A percentile compares a stretch with the other conserved stretches of the same genome.
These are phyloP conservation scores for Alternaria triticimaculans DNA, from an alignment of 2,329 filamentous ascomycete species.

Conservation along the genomic window DNA sequence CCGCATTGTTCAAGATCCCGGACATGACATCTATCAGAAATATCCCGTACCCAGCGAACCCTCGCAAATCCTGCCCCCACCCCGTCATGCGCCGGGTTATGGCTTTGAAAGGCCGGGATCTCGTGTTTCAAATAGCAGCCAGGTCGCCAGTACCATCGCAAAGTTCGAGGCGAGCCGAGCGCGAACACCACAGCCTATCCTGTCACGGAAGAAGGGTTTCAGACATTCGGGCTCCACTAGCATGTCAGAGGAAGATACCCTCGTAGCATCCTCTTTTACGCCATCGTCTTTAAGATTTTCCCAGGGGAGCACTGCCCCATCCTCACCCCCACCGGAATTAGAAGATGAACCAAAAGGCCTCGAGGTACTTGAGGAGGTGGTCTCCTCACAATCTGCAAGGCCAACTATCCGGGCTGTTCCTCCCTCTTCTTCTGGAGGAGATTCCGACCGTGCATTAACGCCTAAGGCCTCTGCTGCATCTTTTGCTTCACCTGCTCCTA, in stretches of 20 bases:
- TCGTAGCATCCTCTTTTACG: slow-evolving; percentile 46
- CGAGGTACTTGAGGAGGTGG: slow-evolving; percentile 45
- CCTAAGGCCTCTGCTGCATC: slow-evolving; percentile 46
- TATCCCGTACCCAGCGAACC: slow-evolving; percentile 49
- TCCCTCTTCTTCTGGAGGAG: slow-evolving; percentile 45
- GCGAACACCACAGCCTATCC: slow-evolving; percentile 43
- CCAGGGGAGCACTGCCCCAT: slow-evolving; percentile 48
- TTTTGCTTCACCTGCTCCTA: slow-evolving; percentile 41
- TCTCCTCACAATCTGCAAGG: slow-evolving; percentile 23
- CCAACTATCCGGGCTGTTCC: slow-evolving; percentile 49
- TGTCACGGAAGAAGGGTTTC: slow-evolving; percentile 42
- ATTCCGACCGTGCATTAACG: slow-evolving; percentile 45
- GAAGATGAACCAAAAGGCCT: slow-evolving; percentile 39
- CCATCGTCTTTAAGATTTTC: slow-evolving; percentile 49
- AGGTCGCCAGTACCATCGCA: slow-evolving; percentile 48
- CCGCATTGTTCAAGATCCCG: slow-evolving; percentile 49
- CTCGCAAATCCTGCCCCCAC: slow-evolving; percentile 49
- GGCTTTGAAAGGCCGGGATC: slow-evolving; percentile 47
- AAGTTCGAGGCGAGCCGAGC: slow-evolving; percentile 45
- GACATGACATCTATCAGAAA: slow-evolving; percentile 47
- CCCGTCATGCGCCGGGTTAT: slow-evolving; percentile 47
- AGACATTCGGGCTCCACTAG: slow-evolving; percentile 49
- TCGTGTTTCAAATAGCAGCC: slow-evolving; percentile 49
- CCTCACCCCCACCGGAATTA: slow-evolving; percentile 42
- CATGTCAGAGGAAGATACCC: slow-evolving; percentile 48